Evolutionary conservation across 1,139 yeast genomes (phyloP), one percentile per base, ranked within the genome.

Genomic region (Sugiyamaella novakii): DNA sequence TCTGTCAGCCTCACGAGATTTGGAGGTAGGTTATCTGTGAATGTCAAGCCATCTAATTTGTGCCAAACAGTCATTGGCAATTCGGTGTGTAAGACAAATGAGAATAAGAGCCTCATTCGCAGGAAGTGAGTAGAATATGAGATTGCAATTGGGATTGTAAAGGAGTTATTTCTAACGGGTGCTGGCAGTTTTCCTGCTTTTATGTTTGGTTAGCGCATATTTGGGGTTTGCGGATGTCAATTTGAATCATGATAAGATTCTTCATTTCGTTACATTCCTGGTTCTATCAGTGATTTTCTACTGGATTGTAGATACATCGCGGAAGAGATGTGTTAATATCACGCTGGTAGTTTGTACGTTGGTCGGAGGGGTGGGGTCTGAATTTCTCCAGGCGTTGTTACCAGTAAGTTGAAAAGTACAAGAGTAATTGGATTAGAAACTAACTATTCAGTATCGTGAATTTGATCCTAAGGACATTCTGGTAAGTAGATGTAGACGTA

Each of bases 191-290:
- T 69, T 71, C 52, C 46, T 59, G 33, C 57, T 56, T 11, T 55
- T 66, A 27, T 55, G 64, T 33, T 43, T 61, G 6, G 50, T 59
- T 7, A 54, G 68, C 8, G 65, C 66, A 4, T 70, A 65, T 41
- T 62, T 81, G 30, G 87, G 86, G 11, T 76, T 81, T 56, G 76
- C 81, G 35, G 73, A 70, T 70, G 56, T 77, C 24, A 69, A 68
- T 21, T 57, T 80, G 31, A 55, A 57, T n/a, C 73, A 79, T 60
- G 87, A 81, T 64, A 81, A 81, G 63, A 55, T 71, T 5, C 61
- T 79, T 19, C 87, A 81, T 57, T 76, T 76, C 48, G 44, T 62
- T 15, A 73, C 79, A 21, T 81, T 82, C 60, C 68, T 75, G 50
- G 52, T 78, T 3, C 66, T 81, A 11, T 78, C 84, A 1, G 59